A percentile compares a stretch with the other conserved stretches of the same genome.
phyloP scores from a whole-genome alignment of 2,329 filamentous ascomycete genomes.

The Aureobasidium vineae region DNA sequence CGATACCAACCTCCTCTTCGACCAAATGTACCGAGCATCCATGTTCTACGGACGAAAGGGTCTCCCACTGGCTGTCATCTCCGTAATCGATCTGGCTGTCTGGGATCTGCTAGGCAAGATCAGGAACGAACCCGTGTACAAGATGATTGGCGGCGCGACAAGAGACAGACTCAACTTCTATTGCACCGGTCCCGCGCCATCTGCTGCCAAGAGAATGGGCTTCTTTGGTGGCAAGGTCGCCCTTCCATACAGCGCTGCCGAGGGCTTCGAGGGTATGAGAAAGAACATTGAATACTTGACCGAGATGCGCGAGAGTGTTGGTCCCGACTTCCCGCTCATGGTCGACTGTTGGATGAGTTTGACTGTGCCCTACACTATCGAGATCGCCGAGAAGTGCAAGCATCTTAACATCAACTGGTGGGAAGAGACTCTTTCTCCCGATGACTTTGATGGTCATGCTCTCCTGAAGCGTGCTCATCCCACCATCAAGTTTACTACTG shows the following conservation, averaged over 20 bases:
- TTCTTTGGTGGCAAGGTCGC: conserved; percentile 92
- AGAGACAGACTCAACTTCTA: conserved; percentile 83
- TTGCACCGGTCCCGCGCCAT: conserved; percentile 86
- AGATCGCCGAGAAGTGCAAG: conserved; percentile 78
- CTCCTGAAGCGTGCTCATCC: conserved; percentile 90
- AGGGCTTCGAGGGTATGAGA: conserved; percentile 74
- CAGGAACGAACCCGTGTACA: conserved; percentile 89
- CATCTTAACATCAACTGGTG: conserved; percentile 94
- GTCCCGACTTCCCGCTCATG: conserved; percentile 87
- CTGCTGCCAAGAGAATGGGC: conserved; percentile 76
- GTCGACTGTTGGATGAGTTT: conserved; percentile 98
- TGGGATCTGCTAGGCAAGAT: conserved; percentile 94
- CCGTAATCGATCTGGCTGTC: conserved; percentile 86
- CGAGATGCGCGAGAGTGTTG: conserved; percentile 78
- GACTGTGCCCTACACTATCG: conserved; percentile 89
- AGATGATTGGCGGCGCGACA: conserved; percentile 88
- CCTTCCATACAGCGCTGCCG: conserved; percentile 83
- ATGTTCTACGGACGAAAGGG: conserved; percentile 98
- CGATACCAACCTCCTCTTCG: conserved; percentile 88
- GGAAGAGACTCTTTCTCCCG: conserved; percentile 89
- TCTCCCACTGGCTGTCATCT: conserved; percentile 84
- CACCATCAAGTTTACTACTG: conserved; percentile 88
- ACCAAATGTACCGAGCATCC: conserved; percentile 93
- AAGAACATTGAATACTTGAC: conserved; percentile 90
- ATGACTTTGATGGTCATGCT: conserved; percentile 88